Evolutionary conservation across 1,139 yeast genomes (phyloP), one percentile per base, ranked within the genome.

Genomic region (Geotrichum histeridarum): DNA sequence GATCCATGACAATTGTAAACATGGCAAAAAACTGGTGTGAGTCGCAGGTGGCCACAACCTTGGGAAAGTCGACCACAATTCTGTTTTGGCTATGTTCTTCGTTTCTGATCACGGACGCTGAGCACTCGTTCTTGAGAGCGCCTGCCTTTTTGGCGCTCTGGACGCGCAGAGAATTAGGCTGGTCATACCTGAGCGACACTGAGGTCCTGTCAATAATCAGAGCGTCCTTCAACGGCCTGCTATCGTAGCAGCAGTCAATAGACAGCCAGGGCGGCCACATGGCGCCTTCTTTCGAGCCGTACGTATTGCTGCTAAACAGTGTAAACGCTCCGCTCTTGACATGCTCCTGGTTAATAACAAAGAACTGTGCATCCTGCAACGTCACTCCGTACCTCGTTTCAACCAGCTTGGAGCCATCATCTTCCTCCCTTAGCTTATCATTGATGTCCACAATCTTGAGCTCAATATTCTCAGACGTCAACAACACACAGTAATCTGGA

Each of bases 211-310:
- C 83, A 42, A 85, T 77, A 31, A 90, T 78, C 57, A 84, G 75
- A 54, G 83, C 79, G 32, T 77, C 72, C 41, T 74, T 71, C 48
- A 84, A 70, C 63, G 84, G 75, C 0, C 77, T 67, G n/a, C 82
- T 78, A 54, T 86, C 86, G 63, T 86, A 86, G 60, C 90, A 83
- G 57, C 85, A 77, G 66, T 91, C 98, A 51, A 81, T 62, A 1
- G 75, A 67, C 37, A 89, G 69, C 89, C 93, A 85, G 1, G 96
- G 95, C 0, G 95, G 93, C 96, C 96, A 88, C 15, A 68, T 64
- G 17, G 59, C 51, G 8, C 68, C 62, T 12, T 65, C 68, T 33
- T 69, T 69, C 50, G 74, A 64, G 4, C 77, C 77, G 58, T 73
- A 75, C 12, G 67, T 69, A 39, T 68, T 66, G 11, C 67, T 61